Percentiles rank a stretch among this genome's conserved stretches.
phyloP scores from a whole-genome alignment of 2,329 filamentous ascomycete species.

The Aspergillus intermedius region DNA sequence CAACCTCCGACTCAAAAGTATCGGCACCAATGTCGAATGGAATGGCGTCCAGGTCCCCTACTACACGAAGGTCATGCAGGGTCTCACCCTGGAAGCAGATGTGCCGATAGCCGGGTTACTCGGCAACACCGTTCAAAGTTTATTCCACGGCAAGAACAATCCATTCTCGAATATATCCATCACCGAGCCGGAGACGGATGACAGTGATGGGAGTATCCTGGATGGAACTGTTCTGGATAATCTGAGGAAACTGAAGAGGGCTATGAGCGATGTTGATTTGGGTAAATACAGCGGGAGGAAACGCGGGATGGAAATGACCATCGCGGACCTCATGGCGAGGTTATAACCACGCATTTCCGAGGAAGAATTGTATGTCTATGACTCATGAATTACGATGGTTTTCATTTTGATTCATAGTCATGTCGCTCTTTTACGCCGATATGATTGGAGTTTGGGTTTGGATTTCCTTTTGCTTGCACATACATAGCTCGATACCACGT shows the following conservation, averaged over 20 bases:
- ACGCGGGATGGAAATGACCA: background rate
- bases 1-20: conserved; percentile 20
- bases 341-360: too few species aligned
- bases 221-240: background rate
- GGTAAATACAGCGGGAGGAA: background rate
- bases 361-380: too few species aligned
- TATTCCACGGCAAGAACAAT: conserved; percentile 11
- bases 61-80: conserved; percentile 28
- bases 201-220: background rate
- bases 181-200: background rate
- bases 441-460: too few species aligned
- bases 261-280: too few species aligned
- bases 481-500: too few species aligned
- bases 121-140: conserved; percentile 23
- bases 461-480: too few species aligned
- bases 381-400: too few species aligned
- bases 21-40: conserved; percentile 22
- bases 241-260: background rate
- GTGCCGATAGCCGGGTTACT: conserved; percentile 21
- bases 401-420: too few species aligned
- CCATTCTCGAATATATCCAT: conserved; percentile 2
- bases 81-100: conserved; percentile 23
- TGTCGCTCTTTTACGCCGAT: too few species aligned
- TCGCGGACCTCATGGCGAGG: background rate
- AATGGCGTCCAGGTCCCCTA: conserved; percentile 27